Percentiles rank a stretch among this genome's conserved stretches.
phyloP scores from a whole-genome alignment of 1,284 basidiomycete species.

The Trichosporon faecale region DNA sequence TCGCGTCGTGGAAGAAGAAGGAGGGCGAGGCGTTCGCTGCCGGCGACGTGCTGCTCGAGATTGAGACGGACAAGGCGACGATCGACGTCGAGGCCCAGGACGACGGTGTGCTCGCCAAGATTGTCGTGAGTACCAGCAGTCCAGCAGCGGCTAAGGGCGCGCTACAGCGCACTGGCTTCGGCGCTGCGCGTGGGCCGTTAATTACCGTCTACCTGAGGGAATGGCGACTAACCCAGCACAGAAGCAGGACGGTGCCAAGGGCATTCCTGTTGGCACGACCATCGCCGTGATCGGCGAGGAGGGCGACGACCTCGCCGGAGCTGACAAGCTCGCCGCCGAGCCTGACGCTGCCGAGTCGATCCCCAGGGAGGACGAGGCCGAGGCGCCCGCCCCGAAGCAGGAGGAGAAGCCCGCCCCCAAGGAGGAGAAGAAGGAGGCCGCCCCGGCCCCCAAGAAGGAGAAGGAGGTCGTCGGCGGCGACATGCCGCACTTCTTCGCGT shows the following conservation, averaged over 20 bases:
- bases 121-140: constrained; percentile 53
- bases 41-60: constrained; percentile 76
- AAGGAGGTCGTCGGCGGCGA: constrained; percentile 43
- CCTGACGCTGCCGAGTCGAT: constrained; percentile 17
- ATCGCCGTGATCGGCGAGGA: constrained; percentile 92
- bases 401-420: constrained; percentile 37
- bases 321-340: constrained; percentile 70
- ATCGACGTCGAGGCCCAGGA: constrained; percentile 99
- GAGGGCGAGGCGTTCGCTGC: constrained; percentile 85
- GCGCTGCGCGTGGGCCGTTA: not conserved
- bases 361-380: constrained; percentile 48
- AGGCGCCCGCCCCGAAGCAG: constrained; percentile 25
- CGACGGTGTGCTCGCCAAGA: constrained; percentile 92
- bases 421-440: constrained; percentile 52
- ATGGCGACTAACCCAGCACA: constrained; percentile 11
- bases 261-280: constrained; percentile 74
- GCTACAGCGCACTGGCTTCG: not conserved
- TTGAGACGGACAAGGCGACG: constrained; percentile 99
- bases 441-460: constrained; percentile 17
- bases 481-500: constrained; percentile 76
- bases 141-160: not conserved
- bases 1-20: constrained; percentile 95
- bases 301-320: constrained; percentile 85
- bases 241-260: constrained; percentile 73
- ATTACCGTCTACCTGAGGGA: not conserved